These are phyloP conservation scores for Syzygium jambos DNA, from an alignment of 345 rosid species.

Conservation along the genomic window DNA sequence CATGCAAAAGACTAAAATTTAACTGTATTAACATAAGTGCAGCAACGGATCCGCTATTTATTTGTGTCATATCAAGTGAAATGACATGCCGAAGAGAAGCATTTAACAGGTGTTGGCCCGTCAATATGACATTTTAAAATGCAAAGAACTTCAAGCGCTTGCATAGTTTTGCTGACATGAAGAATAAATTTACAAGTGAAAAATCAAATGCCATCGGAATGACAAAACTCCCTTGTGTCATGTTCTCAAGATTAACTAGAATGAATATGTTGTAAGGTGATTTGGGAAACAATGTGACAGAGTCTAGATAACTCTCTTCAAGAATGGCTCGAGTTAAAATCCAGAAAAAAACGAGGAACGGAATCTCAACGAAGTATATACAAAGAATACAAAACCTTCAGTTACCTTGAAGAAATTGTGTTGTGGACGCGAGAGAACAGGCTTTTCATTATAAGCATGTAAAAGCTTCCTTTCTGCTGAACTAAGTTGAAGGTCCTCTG, in stretches of 20 bases:
- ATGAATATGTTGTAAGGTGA: neutral
- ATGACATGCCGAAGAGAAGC: neutral
- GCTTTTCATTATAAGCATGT: conserved; percentile 62
- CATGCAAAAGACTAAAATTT: neutral
- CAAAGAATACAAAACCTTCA: neutral
- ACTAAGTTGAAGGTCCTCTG: conserved; percentile 61
- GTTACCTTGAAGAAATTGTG: conserved; percentile 63
- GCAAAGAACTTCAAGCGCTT: neutral
- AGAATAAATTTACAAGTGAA: neutral
- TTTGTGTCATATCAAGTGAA: neutral
- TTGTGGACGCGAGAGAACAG: conserved; percentile 83
- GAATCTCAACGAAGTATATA: neutral
- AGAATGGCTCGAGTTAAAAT: neutral
- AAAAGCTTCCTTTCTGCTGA: conserved; percentile 70
- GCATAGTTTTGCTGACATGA: neutral
- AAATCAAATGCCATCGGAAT: neutral
- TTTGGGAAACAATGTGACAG: neutral
- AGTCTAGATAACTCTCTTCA: neutral
- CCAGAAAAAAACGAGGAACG: neutral
- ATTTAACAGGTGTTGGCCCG: neutral
- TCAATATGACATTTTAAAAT: neutral
- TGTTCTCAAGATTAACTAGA: neutral
- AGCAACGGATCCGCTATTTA: neutral
- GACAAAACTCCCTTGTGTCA: neutral
- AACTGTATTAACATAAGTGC: neutral